Conservation (phyloP, 2,329 filamentous ascomycete species). For the Cryphonectria naterciae region DNA sequence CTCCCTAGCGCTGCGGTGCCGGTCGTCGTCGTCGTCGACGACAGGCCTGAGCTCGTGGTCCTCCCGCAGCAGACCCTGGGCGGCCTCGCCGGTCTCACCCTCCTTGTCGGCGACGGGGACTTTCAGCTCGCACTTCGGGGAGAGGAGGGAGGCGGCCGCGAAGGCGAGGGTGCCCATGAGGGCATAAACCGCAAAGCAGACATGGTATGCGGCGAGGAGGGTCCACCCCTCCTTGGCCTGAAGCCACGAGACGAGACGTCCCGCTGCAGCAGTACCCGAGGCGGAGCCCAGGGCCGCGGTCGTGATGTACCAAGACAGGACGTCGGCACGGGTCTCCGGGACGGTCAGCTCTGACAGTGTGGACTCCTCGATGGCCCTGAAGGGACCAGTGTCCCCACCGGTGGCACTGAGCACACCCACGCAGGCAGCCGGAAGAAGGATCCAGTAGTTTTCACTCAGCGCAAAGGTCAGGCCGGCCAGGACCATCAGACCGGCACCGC, state of each 20-base stretch:
- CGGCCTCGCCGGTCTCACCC: conserved; percentile 27
- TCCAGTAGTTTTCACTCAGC: conserved; percentile 60
- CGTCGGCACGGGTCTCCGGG: conserved; percentile 59
- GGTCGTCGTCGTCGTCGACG: conserved; percentile 4
- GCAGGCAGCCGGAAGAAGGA: conserved; percentile 60
- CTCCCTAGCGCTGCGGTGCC: conserved; percentile 27
- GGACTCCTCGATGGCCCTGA: conserved; percentile 69
- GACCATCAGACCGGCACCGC: conserved; percentile 61
- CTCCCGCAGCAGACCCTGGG: conserved; percentile 34
- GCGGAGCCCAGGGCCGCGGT: conserved; percentile 59
- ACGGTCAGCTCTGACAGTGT: conserved; percentile 64
- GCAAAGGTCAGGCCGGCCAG: conserved; percentile 59
- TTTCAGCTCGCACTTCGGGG: conserved; percentile 54
- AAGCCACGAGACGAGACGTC: conserved; percentile 54
- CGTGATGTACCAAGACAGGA: conserved; percentile 70
- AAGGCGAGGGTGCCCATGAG: conserved; percentile 59
- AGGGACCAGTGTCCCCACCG: conserved; percentile 70
- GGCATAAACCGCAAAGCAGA: conserved; percentile 61
- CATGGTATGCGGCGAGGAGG: conserved; percentile 57
- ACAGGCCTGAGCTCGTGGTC: conserved; percentile 27
- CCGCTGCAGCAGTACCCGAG: conserved; percentile 56
- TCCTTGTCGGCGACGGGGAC: conserved; percentile 32
- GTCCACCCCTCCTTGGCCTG: conserved; percentile 51
- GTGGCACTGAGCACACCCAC: conserved; percentile 65
- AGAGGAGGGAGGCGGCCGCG: conserved; percentile 50